Base-by-base conservation (phyloP, 108 stramenopile species). In the Cyclotella baltica region DNA sequence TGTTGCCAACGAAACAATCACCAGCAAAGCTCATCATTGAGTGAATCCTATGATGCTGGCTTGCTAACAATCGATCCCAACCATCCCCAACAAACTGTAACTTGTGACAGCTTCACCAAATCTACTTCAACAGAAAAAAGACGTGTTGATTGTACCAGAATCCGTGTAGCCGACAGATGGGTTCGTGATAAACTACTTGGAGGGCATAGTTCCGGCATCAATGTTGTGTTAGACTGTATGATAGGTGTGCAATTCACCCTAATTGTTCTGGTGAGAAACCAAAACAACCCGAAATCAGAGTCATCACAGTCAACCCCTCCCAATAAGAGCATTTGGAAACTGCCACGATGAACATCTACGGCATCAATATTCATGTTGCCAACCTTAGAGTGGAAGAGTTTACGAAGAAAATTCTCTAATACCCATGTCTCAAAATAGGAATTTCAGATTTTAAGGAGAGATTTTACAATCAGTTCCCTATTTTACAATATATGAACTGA, bases 271-370 rank as follows among this genome's bases (percentile, higher is more conserved):
- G 70, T 48, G 29, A 61, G 3, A 37, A 62, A 25, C 51, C 16
- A 18, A 76, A 73, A 59, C 77, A 85, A 61, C 83, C 83, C 11
- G 89, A 76, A 58, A 89, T 96, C 23, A 95, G 89, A 10, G 90
- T 96, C 30, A 96, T 95, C 57, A 90, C 96, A 55, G 97, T 97
- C 57, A 99, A 99, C 70, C 99, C 99, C 25, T 88, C 86, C 20
- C 98, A 99, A 85, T 96, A 93, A 19, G 99, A 99, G 85, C 99
- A 99, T 86, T 86, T 99, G 34, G 98, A 99, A 87, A 99, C 99
- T 8, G 99, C 99, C 35, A 92, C 96, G 1, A 88, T 98, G 86
- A 88, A 84, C 25, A 69, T 99, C 4, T 69, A 86, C 30, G 96
- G 90, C 18, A 85, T 96, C 13, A 93, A 94, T 48, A 82, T 98